Evolutionary conservation across 1,284 basidiomycete genomes (phyloP).

Genomic region (Boletellus dicymbophilus): DNA sequence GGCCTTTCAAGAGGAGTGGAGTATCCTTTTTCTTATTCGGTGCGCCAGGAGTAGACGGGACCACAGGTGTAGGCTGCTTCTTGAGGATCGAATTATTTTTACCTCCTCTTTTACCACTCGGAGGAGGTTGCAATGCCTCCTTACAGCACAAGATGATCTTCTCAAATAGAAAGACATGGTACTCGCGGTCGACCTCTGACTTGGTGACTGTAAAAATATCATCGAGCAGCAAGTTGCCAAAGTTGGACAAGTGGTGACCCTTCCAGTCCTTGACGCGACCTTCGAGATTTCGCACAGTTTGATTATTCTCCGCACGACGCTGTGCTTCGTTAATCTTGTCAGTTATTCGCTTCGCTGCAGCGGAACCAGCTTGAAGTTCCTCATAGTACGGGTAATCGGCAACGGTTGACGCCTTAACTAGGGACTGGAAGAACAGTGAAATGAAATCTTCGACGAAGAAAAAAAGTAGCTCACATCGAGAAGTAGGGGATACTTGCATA

Average conservation of each 20-base stretch:
- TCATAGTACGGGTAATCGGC: conserved; percentile 73
- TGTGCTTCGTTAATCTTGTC: conserved; percentile 97
- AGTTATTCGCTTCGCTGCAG: conserved; percentile 90
- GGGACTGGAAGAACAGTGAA: conserved; percentile 44
- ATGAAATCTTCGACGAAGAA: background rate
- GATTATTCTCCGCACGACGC: conserved; percentile 82
- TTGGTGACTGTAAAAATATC: conserved; percentile 97
- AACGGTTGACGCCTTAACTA: conserved; percentile 75
- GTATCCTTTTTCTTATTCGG: conserved; percentile 74
- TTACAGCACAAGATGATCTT: conserved; percentile 99
- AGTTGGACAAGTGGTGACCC: conserved; percentile 93
- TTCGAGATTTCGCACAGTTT: conserved; percentile 89
- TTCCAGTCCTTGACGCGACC: conserved; percentile 98
- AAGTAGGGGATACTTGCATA: conserved; percentile 92
- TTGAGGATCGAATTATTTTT: conserved; percentile 81
- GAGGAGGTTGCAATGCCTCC: conserved; percentile 58
- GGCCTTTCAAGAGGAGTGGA: conserved; percentile 89
- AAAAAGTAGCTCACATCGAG: conserved; percentile 75
- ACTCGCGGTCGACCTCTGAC: conserved; percentile 95
- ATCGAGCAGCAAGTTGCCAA: conserved; percentile 91
- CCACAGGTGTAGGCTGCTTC: conserved; percentile 55
- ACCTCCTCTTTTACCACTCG: conserved; percentile 57
- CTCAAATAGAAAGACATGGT: conserved; percentile 98
- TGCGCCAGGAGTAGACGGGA: conserved; percentile 48
- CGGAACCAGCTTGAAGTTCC: conserved; percentile 84